These are phyloP conservation scores for Mycena haematopus DNA, from an alignment of 768 basidiomycete genomes.

Conservation along the genomic window DNA sequence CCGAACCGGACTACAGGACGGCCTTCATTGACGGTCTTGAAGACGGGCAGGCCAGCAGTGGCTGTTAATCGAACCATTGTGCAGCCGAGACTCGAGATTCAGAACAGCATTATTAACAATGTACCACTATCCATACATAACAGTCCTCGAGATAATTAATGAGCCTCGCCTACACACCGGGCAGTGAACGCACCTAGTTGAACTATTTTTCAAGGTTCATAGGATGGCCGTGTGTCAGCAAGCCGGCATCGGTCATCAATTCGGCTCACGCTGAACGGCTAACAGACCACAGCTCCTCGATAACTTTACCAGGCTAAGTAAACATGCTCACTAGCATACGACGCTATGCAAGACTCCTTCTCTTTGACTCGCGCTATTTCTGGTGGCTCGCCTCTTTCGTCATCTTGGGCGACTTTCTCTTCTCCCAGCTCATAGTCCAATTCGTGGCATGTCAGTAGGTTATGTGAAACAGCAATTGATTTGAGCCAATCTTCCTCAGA, in stretches of 20 bases:
- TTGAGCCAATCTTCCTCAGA: constrained; percentile 55
- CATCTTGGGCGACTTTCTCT: constrained; percentile 74
- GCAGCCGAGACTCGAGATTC: neutral
- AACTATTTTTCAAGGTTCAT: too few relatives aligned
- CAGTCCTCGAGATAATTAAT: too few relatives aligned
- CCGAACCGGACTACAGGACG: constrained; percentile 50
- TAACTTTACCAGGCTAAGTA: too few relatives aligned
- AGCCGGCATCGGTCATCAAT: too few relatives aligned
- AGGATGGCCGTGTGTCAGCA: too few relatives aligned
- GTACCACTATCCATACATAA: neutral
- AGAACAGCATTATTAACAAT: neutral
- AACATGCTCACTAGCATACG: constrained; percentile 16
- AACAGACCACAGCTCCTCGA: neutral
- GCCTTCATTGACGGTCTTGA: constrained; percentile 57
- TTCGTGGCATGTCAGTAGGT: constrained; percentile 79
- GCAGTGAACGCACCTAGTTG: too few relatives aligned
- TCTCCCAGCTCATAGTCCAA: constrained; percentile 82
- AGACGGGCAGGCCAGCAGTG: constrained; percentile 44
- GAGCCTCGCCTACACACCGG: too few relatives aligned
- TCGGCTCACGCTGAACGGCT: too few relatives aligned
- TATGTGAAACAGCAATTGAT: constrained; percentile 12
- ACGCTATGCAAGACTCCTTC: constrained; percentile 33
- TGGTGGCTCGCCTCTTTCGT: constrained; percentile 69
- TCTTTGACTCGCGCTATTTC: constrained; percentile 65
- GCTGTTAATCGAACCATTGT: neutral